phyloP scores from a whole-genome alignment of 2,329 filamentous ascomycete genomes.

The Aureobasidium sp. region DNA sequence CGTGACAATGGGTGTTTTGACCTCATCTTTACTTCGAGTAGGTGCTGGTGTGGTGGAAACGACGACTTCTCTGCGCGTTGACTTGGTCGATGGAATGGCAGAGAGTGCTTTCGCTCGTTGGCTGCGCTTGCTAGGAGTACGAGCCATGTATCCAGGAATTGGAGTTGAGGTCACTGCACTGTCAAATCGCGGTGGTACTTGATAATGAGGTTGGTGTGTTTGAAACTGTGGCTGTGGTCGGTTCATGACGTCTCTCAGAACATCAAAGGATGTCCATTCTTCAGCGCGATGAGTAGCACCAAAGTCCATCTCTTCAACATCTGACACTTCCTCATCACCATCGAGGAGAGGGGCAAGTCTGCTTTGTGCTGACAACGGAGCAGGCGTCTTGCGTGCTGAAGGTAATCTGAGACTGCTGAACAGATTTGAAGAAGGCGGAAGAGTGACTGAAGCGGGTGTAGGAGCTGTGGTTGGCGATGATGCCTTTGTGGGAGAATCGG shows the following conservation, averaged over 20 bases:
- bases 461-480: not conserved
- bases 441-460: not conserved
- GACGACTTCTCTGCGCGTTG: not conserved
- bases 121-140: conserved; percentile 38
- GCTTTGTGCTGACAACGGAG: not conserved
- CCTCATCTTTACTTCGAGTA: conserved; percentile 15
- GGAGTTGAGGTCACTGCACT: conserved; percentile 13
- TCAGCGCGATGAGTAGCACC: conserved; percentile 27
- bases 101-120: conserved; percentile 27
- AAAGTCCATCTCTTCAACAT: conserved; percentile 16
- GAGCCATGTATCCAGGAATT: conserved; percentile 33
- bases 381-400: conserved; percentile 9
- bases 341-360: not conserved
- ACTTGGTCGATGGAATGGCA: not conserved
- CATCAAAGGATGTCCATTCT: conserved; percentile 33
- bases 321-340: not conserved
- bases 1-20: conserved; percentile 29
- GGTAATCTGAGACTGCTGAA: conserved; percentile 15
- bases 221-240: not conserved
- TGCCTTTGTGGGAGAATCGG: conserved; percentile 12
- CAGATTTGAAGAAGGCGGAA: conserved; percentile 1
- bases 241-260: conserved; percentile 8
- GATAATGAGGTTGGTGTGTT: not conserved
- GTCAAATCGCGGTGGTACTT: not conserved
- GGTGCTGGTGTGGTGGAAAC: conserved; percentile 24